Evolutionary conservation across 441 rosid species (phyloP), one percentile per base, ranked within the genome.

Genomic region (Bocquillonia castaneifolia): DNA sequence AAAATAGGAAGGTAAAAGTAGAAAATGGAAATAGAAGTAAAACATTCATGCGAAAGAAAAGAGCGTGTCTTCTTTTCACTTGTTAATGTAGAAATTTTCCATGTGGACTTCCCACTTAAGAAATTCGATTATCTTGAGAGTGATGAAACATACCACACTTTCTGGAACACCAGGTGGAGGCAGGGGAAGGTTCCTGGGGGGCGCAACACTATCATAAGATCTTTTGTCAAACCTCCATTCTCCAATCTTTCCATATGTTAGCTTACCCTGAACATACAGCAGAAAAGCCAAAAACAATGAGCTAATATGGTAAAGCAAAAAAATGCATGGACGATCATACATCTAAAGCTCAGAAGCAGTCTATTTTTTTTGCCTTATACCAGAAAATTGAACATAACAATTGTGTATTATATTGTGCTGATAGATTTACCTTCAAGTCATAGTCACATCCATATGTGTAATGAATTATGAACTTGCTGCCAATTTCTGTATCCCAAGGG

Each of bases 211-310:
- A 62, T 72, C 89, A 40, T 77, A 92, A 4, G 99, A 92, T 82
- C 99, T 85, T 81, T 94, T 94, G 76, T 91, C 97, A 12, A 94
- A 94, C 79, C 96, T 84, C 99, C 97, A 91, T 79, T 90, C 93
- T 61, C 99, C 99, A 23, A 86, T 80, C 80, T 82, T 94, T 58
- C 99, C 99, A 78, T 94, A 90, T 23, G 93, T 94, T 72, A 84
- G 73, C 61, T 82, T 77, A 70, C 97, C 97, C 99, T 94, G 85
- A 70, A 79, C 70, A 57, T 23, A 66, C 14, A 58, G 40, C 39
- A 15, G 51, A 37, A 68, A 59, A 67, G 29, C 44, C 9, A 40
- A 8, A 44, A 26, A 40, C 8, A 2, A 18, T 56, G 5, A 23
- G n/a, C 10, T 50, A n/a, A 64, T 10, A 15, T 13, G n/a, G 12